A percentile compares a stretch with the other conserved stretches of the same genome.
Evolutionary conservation across 2,329 filamentous ascomycete species (phyloP).

Genomic region (Cephalotrichum gorgonifer): DNA sequence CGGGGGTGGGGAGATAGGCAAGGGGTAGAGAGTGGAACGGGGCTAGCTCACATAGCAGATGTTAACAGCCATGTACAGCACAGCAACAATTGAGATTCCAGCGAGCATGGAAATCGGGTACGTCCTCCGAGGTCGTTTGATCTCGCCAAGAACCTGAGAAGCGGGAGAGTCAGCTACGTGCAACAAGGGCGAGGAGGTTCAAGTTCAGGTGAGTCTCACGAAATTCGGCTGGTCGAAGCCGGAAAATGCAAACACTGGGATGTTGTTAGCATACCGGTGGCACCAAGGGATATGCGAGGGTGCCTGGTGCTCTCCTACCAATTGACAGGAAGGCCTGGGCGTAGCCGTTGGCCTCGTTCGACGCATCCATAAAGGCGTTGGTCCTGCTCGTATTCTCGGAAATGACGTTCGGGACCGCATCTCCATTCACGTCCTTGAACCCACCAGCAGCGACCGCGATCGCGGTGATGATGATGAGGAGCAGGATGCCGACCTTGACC

Average conservation of each 20-base stretch:
- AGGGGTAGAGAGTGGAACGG: background rate
- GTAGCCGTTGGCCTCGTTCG: slow-evolving; percentile 18
- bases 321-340: slow-evolving; percentile 30
- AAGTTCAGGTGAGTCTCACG: background rate
- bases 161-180: background rate
- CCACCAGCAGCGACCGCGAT: slow-evolving; percentile 19
- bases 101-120: slow-evolving; percentile 20
- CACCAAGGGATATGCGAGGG: no score
- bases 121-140: slow-evolving; percentile 19
- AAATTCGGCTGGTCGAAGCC: slow-evolving; percentile 28
- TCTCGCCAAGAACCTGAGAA: slow-evolving; percentile 18
- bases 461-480: slow-evolving; percentile 28
- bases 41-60: slow-evolving; percentile 25
- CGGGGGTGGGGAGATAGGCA: slow-evolving; percentile 4
- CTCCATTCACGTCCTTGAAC: slow-evolving; percentile 7
- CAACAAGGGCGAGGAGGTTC: background rate
- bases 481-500: slow-evolving; percentile 35
- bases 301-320: background rate
- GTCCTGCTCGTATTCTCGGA: slow-evolving; percentile 14
- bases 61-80: slow-evolving; percentile 25
- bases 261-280: background rate
- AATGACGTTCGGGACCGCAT: slow-evolving; percentile 13
- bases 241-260: slow-evolving; percentile 23
- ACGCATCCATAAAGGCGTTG: slow-evolving; percentile 7
- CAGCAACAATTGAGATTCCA: slow-evolving; percentile 17